Base-by-base conservation (phyloP, 1,139 yeast genomes). In the Suhomyces guaymorum region DNA sequence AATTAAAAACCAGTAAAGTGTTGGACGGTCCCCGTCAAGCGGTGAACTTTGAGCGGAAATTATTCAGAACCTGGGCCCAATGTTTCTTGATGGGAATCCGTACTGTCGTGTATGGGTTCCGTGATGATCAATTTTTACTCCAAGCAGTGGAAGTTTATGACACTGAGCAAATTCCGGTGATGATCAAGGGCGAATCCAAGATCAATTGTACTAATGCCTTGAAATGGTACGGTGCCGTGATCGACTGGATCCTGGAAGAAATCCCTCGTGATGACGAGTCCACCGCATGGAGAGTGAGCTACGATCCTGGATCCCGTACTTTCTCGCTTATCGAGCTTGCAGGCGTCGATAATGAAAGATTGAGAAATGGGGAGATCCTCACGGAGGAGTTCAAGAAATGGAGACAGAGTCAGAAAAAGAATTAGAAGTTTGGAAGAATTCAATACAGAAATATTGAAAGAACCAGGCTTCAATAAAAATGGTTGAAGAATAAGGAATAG, bases 41-140 rank as follows among this genome's bases (percentile, higher is more conserved):
- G 15, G 61, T 64, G 20, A 70, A 62, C 5, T 89, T 90, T 52
- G 96, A 90, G 54, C 75, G 60, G 57, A 89, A 81, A 55, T 59
- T 90, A 28, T 77, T 82, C 56, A 77, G 70, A 42, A 74, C 94
- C 0, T 94, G 99, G 99, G 89, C 96, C 3, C 97, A 90, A 63
- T 82, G 95, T 44, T 94, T 90, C 57, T 63, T 94, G 26, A 70
- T 88, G 35, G 98, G 98, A 4, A 74, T 90, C 12, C 80, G 83
- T 8, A 77, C 76, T 42, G 72, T 92, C 4, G 75, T 86, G 1
- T 86, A 87, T 54, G 99, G 97, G 0, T 92, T 85, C 59, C 72
- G 97, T 44, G 95, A 89, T 54, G 84, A 84, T 18, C 63, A 75
- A 26, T 72, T 85, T 33, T 58, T 73, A 17, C 63, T 94, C 38